These are phyloP conservation scores for Lupinus albus DNA, from an alignment of 306 rosid genomes.

Conservation along the genomic window DNA sequence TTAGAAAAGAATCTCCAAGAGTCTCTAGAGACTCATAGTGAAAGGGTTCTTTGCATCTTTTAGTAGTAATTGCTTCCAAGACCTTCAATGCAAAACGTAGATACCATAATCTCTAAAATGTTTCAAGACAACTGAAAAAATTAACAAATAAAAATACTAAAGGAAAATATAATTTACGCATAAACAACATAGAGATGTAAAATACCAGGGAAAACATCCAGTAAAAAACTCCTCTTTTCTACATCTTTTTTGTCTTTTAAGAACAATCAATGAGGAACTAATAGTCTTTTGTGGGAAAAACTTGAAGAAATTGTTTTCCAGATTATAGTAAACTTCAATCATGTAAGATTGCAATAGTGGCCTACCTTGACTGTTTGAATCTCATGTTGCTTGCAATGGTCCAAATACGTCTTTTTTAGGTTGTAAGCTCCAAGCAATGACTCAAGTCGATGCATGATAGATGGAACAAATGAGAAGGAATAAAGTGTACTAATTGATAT, in stretches of 20 bases:
- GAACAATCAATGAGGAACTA: not conserved
- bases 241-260: not conserved
- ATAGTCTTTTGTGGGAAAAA: not conserved
- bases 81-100: constrained; percentile 53
- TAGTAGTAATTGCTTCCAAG: constrained; percentile 84
- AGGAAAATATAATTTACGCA: not conserved
- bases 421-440: constrained; percentile 66
- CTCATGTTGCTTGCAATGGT: constrained; percentile 55
- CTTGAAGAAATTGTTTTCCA: too few relatives aligned
- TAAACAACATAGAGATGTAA: too few relatives aligned
- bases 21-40: constrained; percentile 87
- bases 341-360: not conserved
- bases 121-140: not conserved
- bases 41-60: constrained; percentile 67
- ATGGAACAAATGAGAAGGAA: constrained; percentile 72
- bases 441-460: constrained; percentile 80
- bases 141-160: not conserved
- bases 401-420: constrained; percentile 62
- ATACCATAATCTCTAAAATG: constrained; percentile 16
- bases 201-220: not conserved
- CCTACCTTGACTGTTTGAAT: constrained; percentile 67
- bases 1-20: constrained; percentile 92
- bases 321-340: not conserved
- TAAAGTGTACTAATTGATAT: constrained; percentile 51
- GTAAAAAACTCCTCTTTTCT: not conserved